Evolutionary conservation across 768 basidiomycete species (phyloP).

Genomic region (Pleurotus salmoneostramineus): DNA sequence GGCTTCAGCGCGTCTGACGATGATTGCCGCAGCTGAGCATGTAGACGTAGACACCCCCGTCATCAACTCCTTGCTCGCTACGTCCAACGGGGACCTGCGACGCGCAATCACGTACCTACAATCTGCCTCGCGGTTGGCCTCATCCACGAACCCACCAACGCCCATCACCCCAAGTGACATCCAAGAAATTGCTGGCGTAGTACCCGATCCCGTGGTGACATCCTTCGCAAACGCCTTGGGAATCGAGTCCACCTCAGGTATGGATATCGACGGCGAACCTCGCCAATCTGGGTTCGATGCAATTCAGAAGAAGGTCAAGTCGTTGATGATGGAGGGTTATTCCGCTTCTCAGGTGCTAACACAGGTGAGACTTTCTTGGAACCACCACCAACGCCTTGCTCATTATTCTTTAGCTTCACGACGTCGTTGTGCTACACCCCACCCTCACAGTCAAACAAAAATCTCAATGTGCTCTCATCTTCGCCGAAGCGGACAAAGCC

Average conservation of each 20-base stretch:
- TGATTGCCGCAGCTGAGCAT: slow-evolving; percentile 78
- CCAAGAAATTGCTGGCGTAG: slow-evolving; percentile 96
- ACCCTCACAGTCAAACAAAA: slow-evolving; percentile 80
- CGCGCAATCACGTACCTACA: slow-evolving; percentile 98
- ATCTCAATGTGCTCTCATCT: slow-evolving; percentile 70
- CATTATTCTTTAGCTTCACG: slow-evolving; percentile 67
- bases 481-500: slow-evolving; percentile 96
- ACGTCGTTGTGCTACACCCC: slow-evolving; percentile 81
- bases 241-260: slow-evolving; percentile 52
- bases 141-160: slow-evolving; percentile 67
- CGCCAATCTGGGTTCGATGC: slow-evolving; percentile 46
- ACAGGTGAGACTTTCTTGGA: slow-evolving; percentile 55
- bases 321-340: slow-evolving; percentile 83
- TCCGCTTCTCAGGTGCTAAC: slow-evolving; percentile 85
- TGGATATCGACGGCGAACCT: slow-evolving; percentile 36
- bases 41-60: slow-evolving; percentile 56
- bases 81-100: slow-evolving; percentile 89
- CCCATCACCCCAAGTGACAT: slow-evolving; percentile 76
- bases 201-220: slow-evolving; percentile 70
- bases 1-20: slow-evolving; percentile 66
- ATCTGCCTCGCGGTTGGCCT: slow-evolving; percentile 86
- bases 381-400: background rate
- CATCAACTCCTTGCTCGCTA: slow-evolving; percentile 67
- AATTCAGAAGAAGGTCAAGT: slow-evolving; percentile 70
- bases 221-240: slow-evolving; percentile 71